Evolutionary conservation across 495 filamentous ascomycete genomes (phyloP).

Genomic region (Penicillium alfredii): DNA sequence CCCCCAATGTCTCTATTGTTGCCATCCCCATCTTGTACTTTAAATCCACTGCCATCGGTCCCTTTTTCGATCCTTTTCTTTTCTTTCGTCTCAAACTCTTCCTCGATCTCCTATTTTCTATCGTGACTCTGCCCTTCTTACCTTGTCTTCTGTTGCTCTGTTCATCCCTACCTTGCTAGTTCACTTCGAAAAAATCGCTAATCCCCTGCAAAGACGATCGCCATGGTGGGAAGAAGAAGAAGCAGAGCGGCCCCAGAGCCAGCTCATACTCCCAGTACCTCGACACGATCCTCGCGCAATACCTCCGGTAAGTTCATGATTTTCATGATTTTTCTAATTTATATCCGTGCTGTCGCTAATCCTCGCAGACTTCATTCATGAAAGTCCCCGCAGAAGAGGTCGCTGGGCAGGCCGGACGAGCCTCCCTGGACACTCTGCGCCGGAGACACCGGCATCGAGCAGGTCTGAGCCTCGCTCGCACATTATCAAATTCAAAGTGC

Average conservation of each 20-base stretch:
- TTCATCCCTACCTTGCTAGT: not conserved
- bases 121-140: slow-evolving; percentile 1
- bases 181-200: slow-evolving; percentile 5
- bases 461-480: slow-evolving; percentile 9
- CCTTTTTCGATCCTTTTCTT: not conserved
- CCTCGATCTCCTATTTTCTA: not conserved
- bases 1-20: too few relatives aligned
- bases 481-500: slow-evolving; percentile 17
- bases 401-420: slow-evolving; percentile 14
- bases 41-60: not conserved
- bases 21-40: not conserved
- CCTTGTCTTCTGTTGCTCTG: not conserved
- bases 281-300: slow-evolving; percentile 21
- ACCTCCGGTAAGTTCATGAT: slow-evolving; percentile 12
- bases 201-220: slow-evolving; percentile 15
- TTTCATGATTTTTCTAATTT: not conserved
- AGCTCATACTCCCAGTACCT: slow-evolving; percentile 11
- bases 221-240: slow-evolving; percentile 31
- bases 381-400: slow-evolving; percentile 16
- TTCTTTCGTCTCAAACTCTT: not conserved
- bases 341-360: slow-evolving; percentile 1
- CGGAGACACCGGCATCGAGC: slow-evolving; percentile 1
- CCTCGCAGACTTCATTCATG: slow-evolving; percentile 7
- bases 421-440: slow-evolving; percentile 4
- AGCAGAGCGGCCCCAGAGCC: slow-evolving; percentile 14